Conservation (phyloP, 2,329 filamentous ascomycete species). For the Tolypocladium tundrense region DNA sequence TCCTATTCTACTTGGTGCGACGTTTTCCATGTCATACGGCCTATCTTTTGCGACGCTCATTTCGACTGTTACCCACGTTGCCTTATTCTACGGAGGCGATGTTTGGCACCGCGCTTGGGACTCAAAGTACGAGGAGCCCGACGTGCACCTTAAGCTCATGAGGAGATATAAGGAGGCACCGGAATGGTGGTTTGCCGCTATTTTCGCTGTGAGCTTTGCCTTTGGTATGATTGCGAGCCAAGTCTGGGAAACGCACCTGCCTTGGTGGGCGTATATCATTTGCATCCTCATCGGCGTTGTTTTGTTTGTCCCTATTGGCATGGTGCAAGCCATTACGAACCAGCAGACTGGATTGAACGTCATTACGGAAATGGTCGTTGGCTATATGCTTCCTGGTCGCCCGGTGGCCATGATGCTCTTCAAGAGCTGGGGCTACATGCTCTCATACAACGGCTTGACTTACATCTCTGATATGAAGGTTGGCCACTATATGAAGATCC, state of each 20-base stretch:
- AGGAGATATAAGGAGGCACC: constrained; percentile 42
- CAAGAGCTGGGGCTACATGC: constrained; percentile 36
- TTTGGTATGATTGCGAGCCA: constrained; percentile 29
- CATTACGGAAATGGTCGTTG: constrained; percentile 36
- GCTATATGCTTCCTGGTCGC: constrained; percentile 35
- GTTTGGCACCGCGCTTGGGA: constrained; percentile 24
- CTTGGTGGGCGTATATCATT: constrained; percentile 32
- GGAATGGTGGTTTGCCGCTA: constrained; percentile 43
- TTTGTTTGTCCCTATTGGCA: constrained; percentile 31
- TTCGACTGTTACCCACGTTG: constrained; percentile 40
- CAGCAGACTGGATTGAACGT: constrained; percentile 36
- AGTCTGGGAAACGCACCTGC: constrained; percentile 27
- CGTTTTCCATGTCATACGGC: constrained; percentile 44
- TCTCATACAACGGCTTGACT: constrained; percentile 32
- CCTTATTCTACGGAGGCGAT: constrained; percentile 40
- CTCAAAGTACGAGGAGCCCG: constrained; percentile 29
- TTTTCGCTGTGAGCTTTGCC: constrained; percentile 36
- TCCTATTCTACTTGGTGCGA: constrained; percentile 40
- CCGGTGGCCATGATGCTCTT: constrained; percentile 39
- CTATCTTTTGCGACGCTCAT: constrained; percentile 46
- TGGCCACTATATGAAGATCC: constrained; percentile 44
- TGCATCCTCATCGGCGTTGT: constrained; percentile 28
- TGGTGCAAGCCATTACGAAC: constrained; percentile 38
- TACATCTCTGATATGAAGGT: constrained; percentile 40
- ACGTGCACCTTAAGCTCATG: constrained; percentile 46